These are phyloP conservation scores for Gentiana dahurica DNA, from an alignment of 257 asterid genomes.

Conservation along the genomic window DNA sequence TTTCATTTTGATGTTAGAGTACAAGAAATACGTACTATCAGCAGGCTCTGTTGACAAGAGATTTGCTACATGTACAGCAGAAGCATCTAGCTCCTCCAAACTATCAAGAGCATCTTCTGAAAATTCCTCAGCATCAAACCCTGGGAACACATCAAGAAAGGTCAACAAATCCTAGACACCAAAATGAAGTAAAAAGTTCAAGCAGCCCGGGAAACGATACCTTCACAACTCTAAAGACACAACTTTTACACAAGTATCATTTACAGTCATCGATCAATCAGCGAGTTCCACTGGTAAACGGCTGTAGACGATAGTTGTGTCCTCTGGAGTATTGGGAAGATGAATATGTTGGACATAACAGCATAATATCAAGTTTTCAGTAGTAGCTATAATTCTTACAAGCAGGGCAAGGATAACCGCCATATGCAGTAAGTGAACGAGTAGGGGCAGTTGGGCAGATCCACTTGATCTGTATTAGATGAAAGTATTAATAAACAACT, in stretches of 20 bases:
- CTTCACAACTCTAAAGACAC: too few relatives aligned
- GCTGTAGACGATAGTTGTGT: too few relatives aligned
- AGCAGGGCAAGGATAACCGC: conserved; percentile 83
- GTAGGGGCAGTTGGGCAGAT: conserved; percentile 91
- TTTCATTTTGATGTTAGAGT: too few relatives aligned
- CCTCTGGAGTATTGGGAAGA: not conserved
- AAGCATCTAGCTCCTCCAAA: conserved; percentile 62
- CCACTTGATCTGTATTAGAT: conserved; percentile 61
- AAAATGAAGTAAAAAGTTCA: too few relatives aligned
- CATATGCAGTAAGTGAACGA: conserved; percentile 60
- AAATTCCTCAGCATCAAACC: conserved; percentile 71
- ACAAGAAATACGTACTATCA: conserved; percentile 33
- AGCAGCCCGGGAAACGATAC: too few relatives aligned
- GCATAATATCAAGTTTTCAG: not conserved
- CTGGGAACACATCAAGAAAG: conserved; percentile 15
- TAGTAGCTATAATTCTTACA: conserved; percentile 35
- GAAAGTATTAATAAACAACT: not conserved
- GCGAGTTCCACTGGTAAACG: too few relatives aligned
- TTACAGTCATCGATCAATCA: too few relatives aligned
- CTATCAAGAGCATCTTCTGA: conserved; percentile 56
- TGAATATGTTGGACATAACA: not conserved
- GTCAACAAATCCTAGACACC: too few relatives aligned
- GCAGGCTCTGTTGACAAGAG: conserved; percentile 72
- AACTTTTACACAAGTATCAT: too few relatives aligned
- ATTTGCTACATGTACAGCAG: conserved; percentile 77